phyloP scores from a whole-genome alignment of 1,139 yeast species.

The Taiozyma sp. region DNA sequence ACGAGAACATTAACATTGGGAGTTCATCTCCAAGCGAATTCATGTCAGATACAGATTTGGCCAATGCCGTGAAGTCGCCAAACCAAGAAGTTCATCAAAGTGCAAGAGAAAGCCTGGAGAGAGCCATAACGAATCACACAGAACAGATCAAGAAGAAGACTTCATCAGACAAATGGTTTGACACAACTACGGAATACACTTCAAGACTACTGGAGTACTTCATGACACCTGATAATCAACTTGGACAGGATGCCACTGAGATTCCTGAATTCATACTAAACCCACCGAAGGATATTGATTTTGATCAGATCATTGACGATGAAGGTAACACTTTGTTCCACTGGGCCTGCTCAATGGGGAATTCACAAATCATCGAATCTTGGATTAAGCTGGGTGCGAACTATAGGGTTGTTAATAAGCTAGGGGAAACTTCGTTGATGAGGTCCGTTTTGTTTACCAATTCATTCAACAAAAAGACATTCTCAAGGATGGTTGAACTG shows the following conservation, averaged over 20 bases:
- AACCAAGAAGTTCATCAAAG: constrained; percentile 14
- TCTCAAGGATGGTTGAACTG: constrained; percentile 67
- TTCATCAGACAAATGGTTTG: constrained; percentile 19
- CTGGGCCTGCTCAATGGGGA: constrained; percentile 96
- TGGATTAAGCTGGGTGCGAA: constrained; percentile 71
- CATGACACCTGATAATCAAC: constrained; percentile 60
- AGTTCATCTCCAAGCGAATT: constrained; percentile 34
- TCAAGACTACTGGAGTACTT: constrained; percentile 43
- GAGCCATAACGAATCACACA: constrained; percentile 15
- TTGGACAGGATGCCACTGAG: constrained; percentile 19
- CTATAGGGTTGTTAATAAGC: constrained; percentile 63
- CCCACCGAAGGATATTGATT: constrained; percentile 68
- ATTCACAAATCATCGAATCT: constrained; percentile 64
- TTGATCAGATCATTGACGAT: constrained; percentile 82
- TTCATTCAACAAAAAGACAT: constrained; percentile 75
- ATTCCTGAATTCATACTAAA: constrained; percentile 65
- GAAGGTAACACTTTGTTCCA: constrained; percentile 95
- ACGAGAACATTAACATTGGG: constrained; percentile 14
- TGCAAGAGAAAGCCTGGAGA: constrained; percentile 21
- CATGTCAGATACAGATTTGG: constrained; percentile 37
- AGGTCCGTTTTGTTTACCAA: constrained; percentile 82
- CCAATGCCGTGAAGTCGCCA: constrained; percentile 31
- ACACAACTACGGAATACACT: constrained; percentile 33
- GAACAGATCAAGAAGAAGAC: constrained; percentile 5
- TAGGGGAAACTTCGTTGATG: constrained; percentile 83